A percentile compares a stretch with the other conserved stretches of the same genome.
Conservation (phyloP, 805 yeast species). For the Cyberlindnera maritima region DNA sequence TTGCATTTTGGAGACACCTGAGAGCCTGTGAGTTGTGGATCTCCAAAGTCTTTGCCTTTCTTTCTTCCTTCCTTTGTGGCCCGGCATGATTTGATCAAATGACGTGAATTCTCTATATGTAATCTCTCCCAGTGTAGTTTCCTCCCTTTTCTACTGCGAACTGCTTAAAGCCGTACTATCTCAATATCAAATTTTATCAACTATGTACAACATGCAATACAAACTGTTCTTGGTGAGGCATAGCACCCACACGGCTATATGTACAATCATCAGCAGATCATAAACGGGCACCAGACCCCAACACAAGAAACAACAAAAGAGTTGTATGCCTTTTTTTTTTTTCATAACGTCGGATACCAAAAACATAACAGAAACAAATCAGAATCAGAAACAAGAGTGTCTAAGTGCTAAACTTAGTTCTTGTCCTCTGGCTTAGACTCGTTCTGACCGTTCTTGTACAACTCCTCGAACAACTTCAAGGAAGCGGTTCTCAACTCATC, state of each 20-base stretch:
- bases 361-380: not conserved
- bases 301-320: conserved; percentile 3
- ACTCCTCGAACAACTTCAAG: conserved; percentile 67
- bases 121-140: too few relatives aligned
- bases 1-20: conserved; percentile 8
- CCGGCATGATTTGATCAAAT: too few relatives aligned
- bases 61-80: too few relatives aligned
- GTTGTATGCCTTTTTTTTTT: conserved; percentile 4
- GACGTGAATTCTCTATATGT: too few relatives aligned
- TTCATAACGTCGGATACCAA: conserved; percentile 9
- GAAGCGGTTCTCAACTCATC: conserved; percentile 78
- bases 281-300: not conserved
- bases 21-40: not conserved
- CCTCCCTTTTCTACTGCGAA: not conserved
- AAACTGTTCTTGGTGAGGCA: conserved; percentile 1
- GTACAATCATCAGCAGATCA: conserved; percentile 11
- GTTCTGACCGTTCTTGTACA: conserved; percentile 28
- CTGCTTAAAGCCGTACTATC: not conserved
- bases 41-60: too few relatives aligned
- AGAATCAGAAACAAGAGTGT: not conserved
- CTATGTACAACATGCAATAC: conserved; percentile 16
- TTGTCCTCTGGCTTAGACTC: conserved; percentile 29
- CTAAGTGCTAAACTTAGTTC: conserved; percentile 5
- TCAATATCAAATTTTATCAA: conserved; percentile 7
- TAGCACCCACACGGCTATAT: conserved; percentile 7